Percentiles rank a stretch among this genome's conserved stretches.
phyloP scores from a whole-genome alignment of 2,329 filamentous ascomycete species.

The Cylindrodendrum hubeiense region DNA sequence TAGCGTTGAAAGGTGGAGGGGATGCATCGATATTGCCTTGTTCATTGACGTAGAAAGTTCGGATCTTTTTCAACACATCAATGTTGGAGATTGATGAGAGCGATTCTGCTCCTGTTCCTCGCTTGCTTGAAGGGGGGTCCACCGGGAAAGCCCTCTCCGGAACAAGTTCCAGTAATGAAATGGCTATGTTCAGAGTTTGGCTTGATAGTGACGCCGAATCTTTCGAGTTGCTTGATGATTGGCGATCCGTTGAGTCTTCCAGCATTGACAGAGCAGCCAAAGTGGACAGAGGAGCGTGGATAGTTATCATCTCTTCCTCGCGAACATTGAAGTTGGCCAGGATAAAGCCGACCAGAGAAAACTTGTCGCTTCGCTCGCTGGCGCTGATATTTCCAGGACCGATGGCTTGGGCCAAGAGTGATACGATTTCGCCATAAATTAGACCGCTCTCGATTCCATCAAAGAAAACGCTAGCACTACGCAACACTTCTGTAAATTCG shows the following conservation, averaged over 20 bases:
- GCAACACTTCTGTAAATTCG: constrained; percentile 87
- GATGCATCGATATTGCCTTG: constrained; percentile 77
- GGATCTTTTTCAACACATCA: constrained; percentile 72
- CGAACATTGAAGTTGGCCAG: constrained; percentile 89
- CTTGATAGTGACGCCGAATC: constrained; percentile 46
- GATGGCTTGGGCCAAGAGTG: constrained; percentile 73
- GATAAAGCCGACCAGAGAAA: constrained; percentile 85
- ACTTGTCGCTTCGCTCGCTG: constrained; percentile 68
- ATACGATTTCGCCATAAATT: constrained; percentile 87
- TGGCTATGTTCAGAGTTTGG: constrained; percentile 61
- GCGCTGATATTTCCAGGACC: constrained; percentile 57
- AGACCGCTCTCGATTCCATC: constrained; percentile 95
- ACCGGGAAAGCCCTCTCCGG: constrained; percentile 72
- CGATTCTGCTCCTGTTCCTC: constrained; percentile 11
- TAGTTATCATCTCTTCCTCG: constrained; percentile 94
- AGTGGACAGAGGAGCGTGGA: constrained; percentile 82
- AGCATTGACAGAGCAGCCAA: constrained; percentile 73
- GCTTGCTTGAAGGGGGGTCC: constrained; percentile 20
- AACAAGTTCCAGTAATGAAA: constrained; percentile 71
- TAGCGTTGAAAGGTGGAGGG: constrained; percentile 68
- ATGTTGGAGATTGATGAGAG: constrained; percentile 42
- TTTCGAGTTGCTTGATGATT: constrained; percentile 44
- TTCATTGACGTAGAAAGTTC: constrained; percentile 76
- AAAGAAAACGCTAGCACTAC: constrained; percentile 95
- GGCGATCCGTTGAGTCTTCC: constrained; percentile 61